Conservation (phyloP, 108 stramenopile species). For the Skeletonema potamos region DNA sequence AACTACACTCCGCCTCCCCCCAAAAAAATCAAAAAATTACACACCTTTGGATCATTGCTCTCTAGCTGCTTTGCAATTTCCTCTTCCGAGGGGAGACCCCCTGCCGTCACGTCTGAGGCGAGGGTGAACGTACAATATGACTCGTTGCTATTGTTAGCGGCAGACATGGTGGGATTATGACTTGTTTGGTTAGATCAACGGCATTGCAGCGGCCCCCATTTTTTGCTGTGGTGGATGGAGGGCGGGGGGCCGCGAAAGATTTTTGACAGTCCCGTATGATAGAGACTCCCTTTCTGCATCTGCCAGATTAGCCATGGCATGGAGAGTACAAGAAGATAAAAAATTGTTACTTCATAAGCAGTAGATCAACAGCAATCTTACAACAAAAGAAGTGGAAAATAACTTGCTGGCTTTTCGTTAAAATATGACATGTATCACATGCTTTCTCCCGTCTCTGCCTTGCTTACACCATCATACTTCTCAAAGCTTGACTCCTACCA, state of each 20-base stretch:
- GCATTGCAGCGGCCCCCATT: background rate
- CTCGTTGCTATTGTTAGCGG: conserved; percentile 85
- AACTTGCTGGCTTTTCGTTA: background rate
- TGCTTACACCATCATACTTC: conserved; percentile 81
- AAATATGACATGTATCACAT: background rate
- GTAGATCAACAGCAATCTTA: too few relatives aligned
- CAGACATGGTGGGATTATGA: conserved; percentile 42
- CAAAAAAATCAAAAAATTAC: conserved; percentile 22
- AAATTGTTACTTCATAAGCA: too few relatives aligned
- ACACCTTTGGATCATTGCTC: conserved; percentile 76
- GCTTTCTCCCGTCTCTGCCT: background rate
- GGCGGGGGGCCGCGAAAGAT: background rate
- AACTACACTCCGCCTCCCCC: background rate
- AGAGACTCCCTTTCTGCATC: background rate
- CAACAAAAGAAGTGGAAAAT: background rate
- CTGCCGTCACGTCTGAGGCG: conserved; percentile 87
- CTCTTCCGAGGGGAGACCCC: conserved; percentile 88
- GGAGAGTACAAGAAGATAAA: too few relatives aligned
- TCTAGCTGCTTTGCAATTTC: conserved; percentile 96
- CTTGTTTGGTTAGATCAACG: background rate
- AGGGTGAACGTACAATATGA: conserved; percentile 96
- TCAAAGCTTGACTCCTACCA: conserved; percentile 70
- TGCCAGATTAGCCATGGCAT: too few relatives aligned
- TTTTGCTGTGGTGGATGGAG: background rate
- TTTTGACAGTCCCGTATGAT: background rate